Conservation (phyloP, 495 filamentous ascomycete species). For the Aspergillus leporis region DNA sequence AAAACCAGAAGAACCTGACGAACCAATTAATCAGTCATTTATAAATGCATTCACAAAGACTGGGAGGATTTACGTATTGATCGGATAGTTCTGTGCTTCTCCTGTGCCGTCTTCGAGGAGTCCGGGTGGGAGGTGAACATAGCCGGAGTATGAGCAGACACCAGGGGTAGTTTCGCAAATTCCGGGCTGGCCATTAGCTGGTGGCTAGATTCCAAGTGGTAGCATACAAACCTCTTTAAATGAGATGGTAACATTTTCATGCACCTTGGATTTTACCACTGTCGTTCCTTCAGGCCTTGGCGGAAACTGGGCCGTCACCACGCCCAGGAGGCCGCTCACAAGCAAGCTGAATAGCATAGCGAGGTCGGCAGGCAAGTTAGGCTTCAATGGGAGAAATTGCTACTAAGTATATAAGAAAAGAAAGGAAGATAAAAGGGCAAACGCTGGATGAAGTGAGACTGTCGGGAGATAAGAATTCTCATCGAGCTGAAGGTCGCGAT, state of each 20-base stretch:
- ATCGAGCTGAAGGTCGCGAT: no score
- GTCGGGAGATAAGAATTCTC: no score
- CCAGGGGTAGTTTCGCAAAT: constrained; percentile 13
- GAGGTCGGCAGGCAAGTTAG: not conserved
- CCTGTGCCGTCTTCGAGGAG: not conserved
- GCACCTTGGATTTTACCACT: constrained; percentile 6
- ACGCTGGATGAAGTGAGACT: no score
- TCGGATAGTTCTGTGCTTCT: constrained; percentile 54
- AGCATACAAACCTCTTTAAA: constrained; percentile 11
- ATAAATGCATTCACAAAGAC: not conserved
- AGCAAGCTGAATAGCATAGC: not conserved
- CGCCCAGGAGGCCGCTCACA: not conserved
- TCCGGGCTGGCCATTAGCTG: constrained; percentile 6
- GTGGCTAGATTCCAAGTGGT: not conserved
- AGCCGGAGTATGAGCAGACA: constrained; percentile 8
- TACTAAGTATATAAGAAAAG: no score
- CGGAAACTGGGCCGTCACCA: constrained; percentile 8
- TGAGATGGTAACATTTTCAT: constrained; percentile 10
- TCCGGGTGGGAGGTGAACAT: constrained; percentile 12
- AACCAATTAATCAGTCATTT: not conserved
- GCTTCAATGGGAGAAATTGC: no score
- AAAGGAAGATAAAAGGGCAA: no score
- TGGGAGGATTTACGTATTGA: constrained; percentile 54
- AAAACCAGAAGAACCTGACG: constrained; percentile 68
- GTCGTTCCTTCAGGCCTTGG: constrained; percentile 5